These are phyloP conservation scores for Verticillium isaacii DNA, from an alignment of 2,329 filamentous ascomycete species.

Conservation along the genomic window DNA sequence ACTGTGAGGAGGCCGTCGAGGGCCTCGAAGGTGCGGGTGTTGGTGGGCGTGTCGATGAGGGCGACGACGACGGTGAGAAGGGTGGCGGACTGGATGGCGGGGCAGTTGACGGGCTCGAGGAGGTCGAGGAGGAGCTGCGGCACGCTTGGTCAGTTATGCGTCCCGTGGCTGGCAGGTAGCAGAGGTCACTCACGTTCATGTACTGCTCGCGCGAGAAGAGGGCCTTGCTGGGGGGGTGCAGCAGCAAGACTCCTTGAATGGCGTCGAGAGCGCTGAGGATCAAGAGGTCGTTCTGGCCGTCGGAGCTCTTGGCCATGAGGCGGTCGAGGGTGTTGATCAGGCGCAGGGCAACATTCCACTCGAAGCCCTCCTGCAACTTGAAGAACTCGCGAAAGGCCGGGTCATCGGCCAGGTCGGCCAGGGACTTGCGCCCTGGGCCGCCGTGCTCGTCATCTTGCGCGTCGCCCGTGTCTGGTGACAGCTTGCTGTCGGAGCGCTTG, in stretches of 20 bases:
- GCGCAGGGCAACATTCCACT: conserved; percentile 92
- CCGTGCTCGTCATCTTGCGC: conserved; percentile 31
- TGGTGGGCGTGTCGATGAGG: conserved; percentile 78
- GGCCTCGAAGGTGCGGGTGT: conserved; percentile 86
- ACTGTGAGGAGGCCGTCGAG: conserved; percentile 89
- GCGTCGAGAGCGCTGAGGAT: conserved; percentile 85
- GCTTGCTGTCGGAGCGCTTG: conserved; percentile 2
- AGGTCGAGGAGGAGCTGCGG: conserved; percentile 80
- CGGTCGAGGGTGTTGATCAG: conserved; percentile 82
- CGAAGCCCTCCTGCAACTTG: conserved; percentile 92
- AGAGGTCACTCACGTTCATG: conserved; percentile 68
- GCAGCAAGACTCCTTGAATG: conserved; percentile 79
- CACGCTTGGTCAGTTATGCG: too few relatives aligned
- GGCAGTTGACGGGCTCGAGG: conserved; percentile 86
- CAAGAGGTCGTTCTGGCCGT: conserved; percentile 80
- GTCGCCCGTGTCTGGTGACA: conserved; percentile 11
- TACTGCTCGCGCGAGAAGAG: conserved; percentile 86
- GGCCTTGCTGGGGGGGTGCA: conserved; percentile 84
- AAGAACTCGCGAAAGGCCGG: conserved; percentile 94
- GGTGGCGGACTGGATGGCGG: conserved; percentile 84
- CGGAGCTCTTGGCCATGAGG: conserved; percentile 74
- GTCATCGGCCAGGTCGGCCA: conserved; percentile 70
- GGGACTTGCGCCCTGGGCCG: conserved; percentile 45
- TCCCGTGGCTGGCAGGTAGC: not conserved
- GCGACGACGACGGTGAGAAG: conserved; percentile 87